phyloP scores from a whole-genome alignment of 805 yeast genomes.

The Schwanniomyces polymorphus region DNA sequence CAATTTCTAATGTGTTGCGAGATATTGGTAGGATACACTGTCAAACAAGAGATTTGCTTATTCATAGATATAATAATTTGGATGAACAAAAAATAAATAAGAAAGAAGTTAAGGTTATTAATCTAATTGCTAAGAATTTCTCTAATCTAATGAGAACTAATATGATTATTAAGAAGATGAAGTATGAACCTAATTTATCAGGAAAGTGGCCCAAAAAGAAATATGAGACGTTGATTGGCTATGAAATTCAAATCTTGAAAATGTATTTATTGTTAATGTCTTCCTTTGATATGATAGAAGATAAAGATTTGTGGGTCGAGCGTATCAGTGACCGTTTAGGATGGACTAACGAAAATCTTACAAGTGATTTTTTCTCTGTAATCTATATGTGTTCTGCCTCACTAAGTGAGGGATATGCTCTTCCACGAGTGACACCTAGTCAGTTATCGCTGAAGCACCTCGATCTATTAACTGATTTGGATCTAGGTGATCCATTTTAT shows the following conservation, averaged over 20 bases:
- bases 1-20: slow-evolving; percentile 19
- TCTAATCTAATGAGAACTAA: slow-evolving; percentile 19
- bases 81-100: slow-evolving; percentile 21
- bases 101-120: slow-evolving; percentile 19
- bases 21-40: slow-evolving; percentile 30
- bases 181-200: slow-evolving; percentile 26
- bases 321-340: slow-evolving; percentile 26
- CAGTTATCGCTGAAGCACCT: slow-evolving; percentile 29
- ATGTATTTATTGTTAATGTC: slow-evolving; percentile 22
- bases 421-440: slow-evolving; percentile 33
- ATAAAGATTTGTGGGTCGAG: slow-evolving; percentile 26
- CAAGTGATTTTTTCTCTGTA: slow-evolving; percentile 27
- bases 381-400: slow-evolving; percentile 31
- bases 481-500: slow-evolving; percentile 3
- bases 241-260: slow-evolving; percentile 23
- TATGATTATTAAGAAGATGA: slow-evolving; percentile 17
- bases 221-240: slow-evolving; percentile 19
- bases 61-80: background rate
- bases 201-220: slow-evolving; percentile 33
- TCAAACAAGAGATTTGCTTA: slow-evolving; percentile 10
- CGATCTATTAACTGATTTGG: slow-evolving; percentile 13
- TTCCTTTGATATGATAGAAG: slow-evolving; percentile 23
- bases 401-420: slow-evolving; percentile 18
- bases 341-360: slow-evolving; percentile 26
- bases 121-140: slow-evolving; percentile 19